Evolutionary conservation across 345 rosid species (phyloP).

Genomic region (Isatis tinctoria): DNA sequence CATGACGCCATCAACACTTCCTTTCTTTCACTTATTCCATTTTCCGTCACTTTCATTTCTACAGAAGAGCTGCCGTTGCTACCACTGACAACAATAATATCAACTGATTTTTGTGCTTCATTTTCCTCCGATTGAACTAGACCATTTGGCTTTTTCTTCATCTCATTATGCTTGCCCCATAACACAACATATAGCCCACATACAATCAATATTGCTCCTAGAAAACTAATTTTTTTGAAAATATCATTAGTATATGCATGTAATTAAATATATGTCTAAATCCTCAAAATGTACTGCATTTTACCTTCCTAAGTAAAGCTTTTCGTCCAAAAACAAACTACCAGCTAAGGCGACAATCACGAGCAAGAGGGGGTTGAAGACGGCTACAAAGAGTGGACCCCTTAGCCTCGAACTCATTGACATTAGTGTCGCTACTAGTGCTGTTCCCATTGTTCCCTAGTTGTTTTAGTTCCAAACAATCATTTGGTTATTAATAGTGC

Average conservation of each 20-base stretch:
- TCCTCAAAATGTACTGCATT: background rate
- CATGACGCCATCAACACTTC: background rate
- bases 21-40: background rate
- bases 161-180: slow-evolving; percentile 55
- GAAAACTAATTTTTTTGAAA: slow-evolving; percentile 31
- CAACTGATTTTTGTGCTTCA: background rate
- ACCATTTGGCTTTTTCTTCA: slow-evolving; percentile 31
- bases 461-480: background rate
- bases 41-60: background rate
- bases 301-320: slow-evolving; percentile 45
- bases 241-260: background rate
- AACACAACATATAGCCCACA: slow-evolving; percentile 45
- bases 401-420: slow-evolving; percentile 30
- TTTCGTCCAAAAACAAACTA: slow-evolving; percentile 32
- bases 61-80: background rate
- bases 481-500: background rate
- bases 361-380: slow-evolving; percentile 37
- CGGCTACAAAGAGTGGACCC: slow-evolving; percentile 40
- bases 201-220: slow-evolving; percentile 45
- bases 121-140: background rate
- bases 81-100: slow-evolving; percentile 3
- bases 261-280: too few relatives aligned
- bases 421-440: slow-evolving; percentile 26
- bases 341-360: slow-evolving; percentile 35
- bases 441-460: slow-evolving; percentile 40